Evolutionary conservation across 306 rosid species (phyloP), one percentile per base, ranked within the genome.

Genomic region (Glycine latifolia): DNA sequence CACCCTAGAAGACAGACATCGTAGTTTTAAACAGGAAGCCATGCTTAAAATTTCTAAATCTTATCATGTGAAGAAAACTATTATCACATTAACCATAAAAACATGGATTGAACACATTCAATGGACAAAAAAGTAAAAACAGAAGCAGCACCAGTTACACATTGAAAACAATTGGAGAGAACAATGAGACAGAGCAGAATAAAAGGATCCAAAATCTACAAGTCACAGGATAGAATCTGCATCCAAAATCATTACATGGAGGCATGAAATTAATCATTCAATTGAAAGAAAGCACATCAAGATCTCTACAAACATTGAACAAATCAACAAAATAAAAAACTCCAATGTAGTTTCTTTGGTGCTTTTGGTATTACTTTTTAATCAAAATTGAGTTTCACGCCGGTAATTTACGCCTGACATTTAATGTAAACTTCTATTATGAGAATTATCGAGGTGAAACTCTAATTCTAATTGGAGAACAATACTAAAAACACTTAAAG

Each of bases 121-220:
- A 47, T n/a, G 31, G 11, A 56, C 26, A 44, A 61, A 37, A 75
- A 16, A 0, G 3, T 3, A 10, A 77, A 63, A 33, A 62, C 46
- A 65, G 46, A 17, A 52, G 26, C 67, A 10, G 65, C 33, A 47
- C 5, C 61, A 37, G 20, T 61, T 48, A 20, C 63, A 60, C 26
- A 62, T 11, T 33, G 31, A 5, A 20, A 69, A 54, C 56, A 60
- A 41, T 14, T 43, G 3, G 26, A 49, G 54, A 59, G 33, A 60
- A 4, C 41, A 16, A 43, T 53, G 44, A 37, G n/a, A 58, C 13
- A 66, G 13, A 5, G 48, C 26, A 69, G 7, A 37, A 69, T 9
- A 46, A 76, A 67, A 48, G 62, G 63, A 76, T 58, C 81, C 85
- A 75, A 47, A 47, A 46, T 54, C 12, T 26, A 66, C 76, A 55